phyloP scores from a whole-genome alignment of 2,329 filamentous ascomycete genomes.

The Rutstroemia sydowiana region DNA sequence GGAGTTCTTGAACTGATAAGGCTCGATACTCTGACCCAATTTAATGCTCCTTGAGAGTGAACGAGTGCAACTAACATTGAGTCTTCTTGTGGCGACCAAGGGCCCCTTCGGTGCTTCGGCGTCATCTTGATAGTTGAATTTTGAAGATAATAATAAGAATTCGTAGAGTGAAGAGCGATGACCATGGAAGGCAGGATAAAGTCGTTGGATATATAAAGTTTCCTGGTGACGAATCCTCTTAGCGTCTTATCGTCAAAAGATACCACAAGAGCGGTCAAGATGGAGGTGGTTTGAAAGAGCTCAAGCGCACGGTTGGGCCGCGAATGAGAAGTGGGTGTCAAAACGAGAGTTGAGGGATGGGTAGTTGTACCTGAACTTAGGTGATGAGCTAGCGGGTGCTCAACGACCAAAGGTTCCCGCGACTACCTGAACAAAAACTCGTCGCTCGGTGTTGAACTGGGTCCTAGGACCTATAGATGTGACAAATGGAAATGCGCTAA shows the following conservation, averaged over 20 bases:
- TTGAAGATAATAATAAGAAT: neutral
- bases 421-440: conserved; percentile 6
- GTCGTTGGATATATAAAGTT: conserved; percentile 9
- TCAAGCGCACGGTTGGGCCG: conserved; percentile 9
- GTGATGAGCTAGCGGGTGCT: conserved; percentile 8
- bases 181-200: neutral
- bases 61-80: conserved; percentile 63
- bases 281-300: conserved; percentile 1
- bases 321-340: neutral
- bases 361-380: conserved; percentile 4
- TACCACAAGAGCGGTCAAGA: conserved; percentile 9
- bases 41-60: conserved; percentile 63
- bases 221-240: neutral
- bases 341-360: conserved; percentile 1
- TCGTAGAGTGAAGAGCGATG: conserved; percentile 1
- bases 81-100: conserved; percentile 78
- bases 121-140: conserved; percentile 18
- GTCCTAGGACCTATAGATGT: conserved; percentile 7
- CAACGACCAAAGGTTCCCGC: conserved; percentile 7
- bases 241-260: neutral
- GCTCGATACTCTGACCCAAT: conserved; percentile 84
- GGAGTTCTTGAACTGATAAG: conserved; percentile 71
- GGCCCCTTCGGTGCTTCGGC: conserved; percentile 59
- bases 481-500: conserved; percentile 8
- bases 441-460: conserved; percentile 7